These are phyloP conservation scores for Agaricus blazei DNA, from an alignment of 768 basidiomycete genomes.

Conservation along the genomic window DNA sequence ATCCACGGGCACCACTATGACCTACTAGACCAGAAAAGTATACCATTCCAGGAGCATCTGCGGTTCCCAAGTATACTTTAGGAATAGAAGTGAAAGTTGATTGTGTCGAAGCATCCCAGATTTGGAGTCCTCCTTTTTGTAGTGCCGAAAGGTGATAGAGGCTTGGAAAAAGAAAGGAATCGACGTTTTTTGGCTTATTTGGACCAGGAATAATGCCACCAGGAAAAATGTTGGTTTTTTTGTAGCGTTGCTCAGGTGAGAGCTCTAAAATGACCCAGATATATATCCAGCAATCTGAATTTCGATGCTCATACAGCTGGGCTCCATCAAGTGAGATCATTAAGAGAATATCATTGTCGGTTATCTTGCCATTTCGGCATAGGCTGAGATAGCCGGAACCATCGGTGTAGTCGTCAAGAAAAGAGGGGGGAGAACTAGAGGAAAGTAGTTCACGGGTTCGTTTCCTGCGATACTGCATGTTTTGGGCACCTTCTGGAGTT, in stretches of 20 bases:
- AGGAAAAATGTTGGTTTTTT: constrained; percentile 19
- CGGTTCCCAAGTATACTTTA: constrained; percentile 20
- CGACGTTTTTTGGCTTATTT: constrained; percentile 24
- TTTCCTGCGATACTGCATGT: not conserved
- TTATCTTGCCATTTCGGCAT: constrained; percentile 18
- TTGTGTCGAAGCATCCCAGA: constrained; percentile 23
- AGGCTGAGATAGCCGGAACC: constrained; percentile 21
- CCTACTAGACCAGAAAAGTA: constrained; percentile 28
- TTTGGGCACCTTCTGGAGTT: not conserved
- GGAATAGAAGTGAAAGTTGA: constrained; percentile 12
- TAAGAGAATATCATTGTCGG: constrained; percentile 21
- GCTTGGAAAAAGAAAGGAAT: constrained; percentile 29
- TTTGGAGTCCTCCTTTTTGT: constrained; percentile 22
- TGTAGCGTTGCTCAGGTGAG: constrained; percentile 20
- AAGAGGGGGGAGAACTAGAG: not conserved
- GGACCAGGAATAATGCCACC: constrained; percentile 23
- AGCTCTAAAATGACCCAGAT: constrained; percentile 23
- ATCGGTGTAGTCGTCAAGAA: constrained; percentile 20
- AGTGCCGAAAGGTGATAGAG: constrained; percentile 27
- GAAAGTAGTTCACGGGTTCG: not conserved
- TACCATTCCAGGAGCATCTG: constrained; percentile 29
- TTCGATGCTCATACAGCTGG: constrained; percentile 33
- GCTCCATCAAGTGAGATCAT: constrained; percentile 32
- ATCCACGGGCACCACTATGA: constrained; percentile 18
- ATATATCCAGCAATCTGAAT: constrained; percentile 25